Conservation (phyloP, 257 asterid genomes). For the Thymus quinquecostatus region DNA sequence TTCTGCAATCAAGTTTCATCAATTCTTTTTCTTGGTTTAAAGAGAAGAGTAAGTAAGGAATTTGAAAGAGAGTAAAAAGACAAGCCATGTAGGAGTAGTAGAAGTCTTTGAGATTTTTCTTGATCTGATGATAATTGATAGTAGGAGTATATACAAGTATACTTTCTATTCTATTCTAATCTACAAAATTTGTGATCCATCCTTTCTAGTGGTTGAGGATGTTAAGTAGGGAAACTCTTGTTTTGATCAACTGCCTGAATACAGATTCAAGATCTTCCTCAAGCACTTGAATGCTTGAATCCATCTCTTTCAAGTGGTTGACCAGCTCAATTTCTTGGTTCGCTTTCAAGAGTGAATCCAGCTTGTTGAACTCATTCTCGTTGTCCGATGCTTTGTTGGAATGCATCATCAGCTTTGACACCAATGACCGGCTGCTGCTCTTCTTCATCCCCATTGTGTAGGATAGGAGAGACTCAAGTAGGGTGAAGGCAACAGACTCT, state of each 20-base stretch:
- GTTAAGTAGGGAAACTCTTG: constrained; percentile 48
- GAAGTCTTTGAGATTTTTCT: too few species aligned
- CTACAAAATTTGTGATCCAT: not conserved
- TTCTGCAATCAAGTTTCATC: too few species aligned
- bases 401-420: constrained; percentile 38
- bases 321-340: constrained; percentile 24
- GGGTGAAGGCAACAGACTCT: constrained; percentile 31
- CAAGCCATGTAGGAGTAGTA: too few species aligned
- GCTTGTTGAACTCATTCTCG: constrained; percentile 32
- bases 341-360: constrained; percentile 28
- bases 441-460: constrained; percentile 22
- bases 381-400: constrained; percentile 24
- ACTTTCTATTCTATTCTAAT: not conserved
- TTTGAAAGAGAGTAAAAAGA: too few species aligned
- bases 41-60: too few species aligned
- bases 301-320: constrained; percentile 39
- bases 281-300: constrained; percentile 32
- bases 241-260: constrained; percentile 42
- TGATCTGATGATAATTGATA: too few species aligned
- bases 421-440: constrained; percentile 25
- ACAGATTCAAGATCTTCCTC: constrained; percentile 43
- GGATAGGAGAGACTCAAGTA: constrained; percentile 37
- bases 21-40: too few species aligned
- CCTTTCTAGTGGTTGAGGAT: constrained; percentile 27
- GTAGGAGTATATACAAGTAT: not conserved